Evolutionary conservation across 228 moss, liverwort and hornwort species (phyloP).

Genomic region (Sphagnum fallax): DNA sequence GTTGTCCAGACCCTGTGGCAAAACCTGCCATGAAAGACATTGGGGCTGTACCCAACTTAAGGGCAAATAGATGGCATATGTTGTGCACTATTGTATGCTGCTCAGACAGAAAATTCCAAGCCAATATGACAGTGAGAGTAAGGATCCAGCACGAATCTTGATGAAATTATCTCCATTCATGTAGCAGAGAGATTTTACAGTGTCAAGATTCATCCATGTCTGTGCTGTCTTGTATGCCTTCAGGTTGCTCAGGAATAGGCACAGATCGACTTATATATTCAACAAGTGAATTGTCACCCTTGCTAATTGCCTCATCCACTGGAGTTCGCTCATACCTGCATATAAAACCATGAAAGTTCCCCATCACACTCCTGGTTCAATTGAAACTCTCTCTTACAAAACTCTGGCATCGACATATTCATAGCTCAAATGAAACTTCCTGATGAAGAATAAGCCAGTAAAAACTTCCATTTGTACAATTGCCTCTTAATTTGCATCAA

Average conservation of each 20-base stretch:
- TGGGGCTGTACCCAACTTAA: too few relatives aligned
- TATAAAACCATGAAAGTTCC: not conserved
- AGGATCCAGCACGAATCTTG: too few relatives aligned
- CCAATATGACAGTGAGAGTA: too few relatives aligned
- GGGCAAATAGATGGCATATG: too few relatives aligned
- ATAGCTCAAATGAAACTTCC: not conserved
- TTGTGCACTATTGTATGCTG: too few relatives aligned
- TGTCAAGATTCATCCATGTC: slow-evolving; percentile 41
- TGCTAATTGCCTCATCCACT: slow-evolving; percentile 60
- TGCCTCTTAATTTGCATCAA: too few relatives aligned
- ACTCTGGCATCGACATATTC: not conserved
- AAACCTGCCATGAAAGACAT: too few relatives aligned
- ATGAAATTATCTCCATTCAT: too few relatives aligned
- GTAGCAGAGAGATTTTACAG: too few relatives aligned
- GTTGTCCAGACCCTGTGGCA: too few relatives aligned
- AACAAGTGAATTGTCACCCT: slow-evolving; percentile 37
- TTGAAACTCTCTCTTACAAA: not conserved
- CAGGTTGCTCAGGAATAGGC: slow-evolving; percentile 38
- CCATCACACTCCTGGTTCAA: not conserved
- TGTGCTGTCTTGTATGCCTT: slow-evolving; percentile 22
- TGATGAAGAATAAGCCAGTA: not conserved
- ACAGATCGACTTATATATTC: slow-evolving; percentile 52
- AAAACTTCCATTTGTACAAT: not conserved
- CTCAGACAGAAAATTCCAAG: too few relatives aligned
- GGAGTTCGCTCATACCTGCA: slow-evolving; percentile 62